A percentile compares a stretch with the other conserved stretches of the same genome.
Conservation (phyloP, 257 asterid genomes). For the Primulina eburnea region DNA sequence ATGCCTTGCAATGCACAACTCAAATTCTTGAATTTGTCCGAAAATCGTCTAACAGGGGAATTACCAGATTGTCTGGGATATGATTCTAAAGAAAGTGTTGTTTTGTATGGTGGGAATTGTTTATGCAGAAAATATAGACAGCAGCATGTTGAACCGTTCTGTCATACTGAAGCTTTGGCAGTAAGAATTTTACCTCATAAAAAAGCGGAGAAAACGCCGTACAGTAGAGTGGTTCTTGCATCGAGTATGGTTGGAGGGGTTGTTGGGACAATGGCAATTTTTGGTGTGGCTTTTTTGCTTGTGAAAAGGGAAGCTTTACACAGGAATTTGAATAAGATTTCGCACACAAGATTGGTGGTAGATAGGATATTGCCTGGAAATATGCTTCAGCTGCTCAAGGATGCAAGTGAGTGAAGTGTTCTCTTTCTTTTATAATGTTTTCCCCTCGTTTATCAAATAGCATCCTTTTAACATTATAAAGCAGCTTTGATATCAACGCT, state of each 20-base stretch:
- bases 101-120: constrained; percentile 62
- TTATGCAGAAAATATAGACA: constrained; percentile 32
- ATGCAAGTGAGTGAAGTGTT: constrained; percentile 59
- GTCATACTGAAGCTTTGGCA: constrained; percentile 79
- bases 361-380: constrained; percentile 62
- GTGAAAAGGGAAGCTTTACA: constrained; percentile 40
- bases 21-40: constrained; percentile 51
- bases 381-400: constrained; percentile 76
- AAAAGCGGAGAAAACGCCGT: constrained; percentile 26
- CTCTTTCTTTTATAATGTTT: not conserved
- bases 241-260: constrained; percentile 65
- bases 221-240: constrained; percentile 50
- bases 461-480: not conserved
- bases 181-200: constrained; percentile 53
- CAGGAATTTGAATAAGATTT: constrained; percentile 31
- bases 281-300: constrained; percentile 46
- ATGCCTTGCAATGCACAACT: constrained; percentile 53
- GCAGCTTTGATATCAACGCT: not conserved
- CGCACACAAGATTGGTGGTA: constrained; percentile 42
- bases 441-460: not conserved
- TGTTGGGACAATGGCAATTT: constrained; percentile 43
- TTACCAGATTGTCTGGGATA: constrained; percentile 60
- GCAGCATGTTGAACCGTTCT: constrained; percentile 57
- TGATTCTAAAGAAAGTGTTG: constrained; percentile 21
- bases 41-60: constrained; percentile 64